Evolutionary conservation across 2,329 filamentous ascomycete species (phyloP).

Genomic region (Arthroderma sp.): DNA sequence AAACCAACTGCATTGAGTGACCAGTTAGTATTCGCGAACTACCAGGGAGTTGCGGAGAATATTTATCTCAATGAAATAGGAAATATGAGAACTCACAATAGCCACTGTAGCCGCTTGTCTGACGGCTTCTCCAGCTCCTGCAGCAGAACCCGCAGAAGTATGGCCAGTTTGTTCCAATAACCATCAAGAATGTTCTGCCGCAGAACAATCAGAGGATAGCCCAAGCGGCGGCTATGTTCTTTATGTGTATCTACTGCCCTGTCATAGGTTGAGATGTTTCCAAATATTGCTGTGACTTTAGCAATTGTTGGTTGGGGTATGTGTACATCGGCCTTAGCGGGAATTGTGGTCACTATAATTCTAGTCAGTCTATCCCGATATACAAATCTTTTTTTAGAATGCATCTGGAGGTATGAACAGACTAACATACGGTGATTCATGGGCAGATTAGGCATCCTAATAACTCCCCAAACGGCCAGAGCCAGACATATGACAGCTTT

Average conservation of each 20-base stretch:
- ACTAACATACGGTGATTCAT: no score
- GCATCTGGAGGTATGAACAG: no score
- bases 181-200: constrained; percentile 30
- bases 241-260: constrained; percentile 30
- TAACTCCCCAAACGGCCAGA: no score
- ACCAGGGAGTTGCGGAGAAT: no score
- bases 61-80: no score
- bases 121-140: constrained; percentile 18
- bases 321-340: no score
- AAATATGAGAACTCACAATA: constrained; percentile 19
- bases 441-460: no score
- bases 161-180: constrained; percentile 34
- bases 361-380: no score
- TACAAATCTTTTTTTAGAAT: no score
- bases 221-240: constrained; percentile 27
- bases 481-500: no score
- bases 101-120: constrained; percentile 18
- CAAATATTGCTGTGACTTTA: constrained; percentile 12
- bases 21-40: not conserved
- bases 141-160: constrained; percentile 25
- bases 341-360: no score
- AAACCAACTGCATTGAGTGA: constrained; percentile 16
- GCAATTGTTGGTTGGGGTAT: constrained; percentile 8
- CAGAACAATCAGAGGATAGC: constrained; percentile 31
- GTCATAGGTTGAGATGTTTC: constrained; percentile 24